Base-by-base conservation (phyloP, 495 filamentous ascomycete genomes). In the Podospora appendiculata region DNA sequence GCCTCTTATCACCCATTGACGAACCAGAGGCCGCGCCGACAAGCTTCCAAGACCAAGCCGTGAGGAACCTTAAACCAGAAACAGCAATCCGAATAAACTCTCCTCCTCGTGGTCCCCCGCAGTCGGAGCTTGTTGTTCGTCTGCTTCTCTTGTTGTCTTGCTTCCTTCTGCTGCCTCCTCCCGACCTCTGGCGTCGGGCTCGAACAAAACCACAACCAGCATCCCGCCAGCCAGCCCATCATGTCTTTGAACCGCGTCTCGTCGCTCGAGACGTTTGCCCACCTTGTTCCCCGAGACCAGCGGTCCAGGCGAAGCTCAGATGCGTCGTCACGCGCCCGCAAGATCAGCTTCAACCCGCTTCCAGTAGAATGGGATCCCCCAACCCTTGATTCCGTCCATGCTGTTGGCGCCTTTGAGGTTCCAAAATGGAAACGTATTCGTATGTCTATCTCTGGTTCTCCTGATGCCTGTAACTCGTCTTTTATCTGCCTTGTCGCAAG, bases 391-490 rank as follows among this genome's bases (percentile, higher is more conserved):
- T 45, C 56, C 35, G 58, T 67, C 32, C 70, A 79, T 50, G 76
- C 84, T 6, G 76, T 80, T 13, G 80, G 79, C 1, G 86, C 86
- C 33, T 89, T 88, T 62, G 83, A 88, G 64, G 83, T 89, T 1
- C 77, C 80, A 46, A 73, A 63, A 50, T 71, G 74, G 54, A 87
- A 80, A 63, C 76, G 86, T 63, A 72, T 86, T 48, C 67, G 84
- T 87, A 74, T 60, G 80, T 63, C 46, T 17, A 39, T 17, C 56
- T 49, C 45, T 62, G 47, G 53, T 46, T 34, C 47, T 33, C 47
- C 25, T 25, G 25, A 25, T 25, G 25, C 2, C 25, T 5, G 25
- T 25, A 25, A 25, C 25, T 25, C 5, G 25, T 2, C 25, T 5
- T 25, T 25, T 25, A 2, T 25, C 25, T 25, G 5, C 5, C 25